These are phyloP conservation scores for Sodiomyces alkalinus DNA, from an alignment of 2,329 filamentous ascomycete species.

Conservation along the genomic window DNA sequence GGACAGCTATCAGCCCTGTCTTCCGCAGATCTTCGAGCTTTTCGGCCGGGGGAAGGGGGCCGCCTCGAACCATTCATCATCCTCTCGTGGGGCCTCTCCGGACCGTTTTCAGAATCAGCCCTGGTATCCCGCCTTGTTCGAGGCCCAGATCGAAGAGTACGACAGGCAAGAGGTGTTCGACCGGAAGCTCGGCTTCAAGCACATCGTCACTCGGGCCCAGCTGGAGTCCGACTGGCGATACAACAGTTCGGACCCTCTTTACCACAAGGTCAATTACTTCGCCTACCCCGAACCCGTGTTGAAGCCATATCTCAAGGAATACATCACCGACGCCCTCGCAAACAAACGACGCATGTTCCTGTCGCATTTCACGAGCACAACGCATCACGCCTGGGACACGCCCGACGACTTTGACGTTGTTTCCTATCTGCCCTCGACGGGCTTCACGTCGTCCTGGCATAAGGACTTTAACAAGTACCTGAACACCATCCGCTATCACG, in stretches of 20 bases:
- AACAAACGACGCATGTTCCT: constrained; percentile 18
- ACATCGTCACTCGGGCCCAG: constrained; percentile 1
- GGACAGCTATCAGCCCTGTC: constrained; percentile 22
- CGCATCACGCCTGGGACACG: constrained; percentile 18
- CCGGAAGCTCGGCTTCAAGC: constrained; percentile 9
- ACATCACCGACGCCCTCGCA: constrained; percentile 8
- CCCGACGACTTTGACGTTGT: not conserved
- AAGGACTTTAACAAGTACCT: constrained; percentile 22
- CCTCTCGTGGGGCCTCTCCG: not conserved
- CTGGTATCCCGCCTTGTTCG: constrained; percentile 8
- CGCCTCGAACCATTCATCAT: too few species aligned
- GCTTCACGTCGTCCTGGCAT: not conserved
- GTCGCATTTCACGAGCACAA: constrained; percentile 19
- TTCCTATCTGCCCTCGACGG: not conserved
- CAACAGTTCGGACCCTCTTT: not conserved
- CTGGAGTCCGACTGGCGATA: not conserved
- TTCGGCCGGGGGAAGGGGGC: constrained; percentile 8
- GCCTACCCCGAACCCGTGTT: constrained; percentile 24
- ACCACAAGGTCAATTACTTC: constrained; percentile 21
- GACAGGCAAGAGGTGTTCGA: constrained; percentile 8
- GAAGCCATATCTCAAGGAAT: constrained; percentile 16
- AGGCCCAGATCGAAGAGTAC: constrained; percentile 8
- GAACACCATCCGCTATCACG: constrained; percentile 23
- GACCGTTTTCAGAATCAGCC: constrained; percentile 4
- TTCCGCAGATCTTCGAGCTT: constrained; percentile 13